These are phyloP conservation scores for Trypanosoma brucei DNA, from an alignment of 208 protist species.

Conservation along the genomic window DNA sequence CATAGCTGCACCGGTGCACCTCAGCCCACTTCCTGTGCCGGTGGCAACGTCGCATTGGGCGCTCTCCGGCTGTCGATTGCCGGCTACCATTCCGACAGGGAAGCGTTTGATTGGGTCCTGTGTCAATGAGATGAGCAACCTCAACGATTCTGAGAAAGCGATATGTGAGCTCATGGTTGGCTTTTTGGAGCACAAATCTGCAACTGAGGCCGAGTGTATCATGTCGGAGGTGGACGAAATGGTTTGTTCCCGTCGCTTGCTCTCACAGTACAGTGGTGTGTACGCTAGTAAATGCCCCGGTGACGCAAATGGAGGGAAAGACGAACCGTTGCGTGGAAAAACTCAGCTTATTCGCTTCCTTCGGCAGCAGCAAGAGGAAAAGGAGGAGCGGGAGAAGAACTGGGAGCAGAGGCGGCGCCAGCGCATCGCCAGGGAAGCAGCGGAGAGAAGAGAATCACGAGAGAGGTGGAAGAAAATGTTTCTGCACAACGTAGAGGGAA, in stretches of 20 bases:
- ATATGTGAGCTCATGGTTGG: constrained; percentile 23
- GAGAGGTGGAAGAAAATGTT: background rate
- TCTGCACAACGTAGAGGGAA: background rate
- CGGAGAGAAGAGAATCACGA: background rate
- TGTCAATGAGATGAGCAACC: background rate
- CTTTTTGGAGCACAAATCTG: constrained; percentile 17
- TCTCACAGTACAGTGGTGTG: constrained; percentile 24
- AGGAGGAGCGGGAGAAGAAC: constrained; percentile 7
- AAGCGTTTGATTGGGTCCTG: background rate
- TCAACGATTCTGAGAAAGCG: constrained; percentile 18
- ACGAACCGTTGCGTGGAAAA: background rate
- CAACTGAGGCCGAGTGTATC: constrained; percentile 17
- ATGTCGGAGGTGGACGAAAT: constrained; percentile 10
- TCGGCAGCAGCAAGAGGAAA: constrained; percentile 4
- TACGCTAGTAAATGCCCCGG: constrained; percentile 1
- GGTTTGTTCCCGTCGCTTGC: constrained; percentile 15
- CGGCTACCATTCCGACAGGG: too few species aligned
- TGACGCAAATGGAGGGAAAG: background rate
- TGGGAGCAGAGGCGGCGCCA: background rate
- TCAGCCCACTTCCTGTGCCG: too few species aligned
- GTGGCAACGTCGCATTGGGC: too few species aligned
- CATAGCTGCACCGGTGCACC: too few species aligned
- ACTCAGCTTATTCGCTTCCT: constrained; percentile 16
- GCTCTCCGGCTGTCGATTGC: too few species aligned
- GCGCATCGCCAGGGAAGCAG: background rate